Conservation (phyloP, 1,139 yeast genomes). For the Nakaseomyces sp. region DNA sequence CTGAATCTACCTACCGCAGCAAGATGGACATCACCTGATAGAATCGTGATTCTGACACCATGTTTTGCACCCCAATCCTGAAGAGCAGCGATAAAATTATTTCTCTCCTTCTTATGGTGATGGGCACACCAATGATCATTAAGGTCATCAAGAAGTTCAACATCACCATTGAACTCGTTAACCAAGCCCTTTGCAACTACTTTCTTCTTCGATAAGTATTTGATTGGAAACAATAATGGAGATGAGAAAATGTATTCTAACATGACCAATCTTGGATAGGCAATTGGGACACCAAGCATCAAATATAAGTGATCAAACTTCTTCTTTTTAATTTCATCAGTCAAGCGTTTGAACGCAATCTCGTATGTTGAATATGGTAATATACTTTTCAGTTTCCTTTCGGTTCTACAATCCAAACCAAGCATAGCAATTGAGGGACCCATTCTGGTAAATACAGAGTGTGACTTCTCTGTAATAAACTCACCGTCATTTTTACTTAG, state of each 20-base stretch:
- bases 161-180: constrained; percentile 84
- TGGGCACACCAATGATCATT: constrained; percentile 95
- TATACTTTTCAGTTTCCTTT: constrained; percentile 57
- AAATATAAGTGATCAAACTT: constrained; percentile 67
- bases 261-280: constrained; percentile 90
- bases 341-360: constrained; percentile 50
- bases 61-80: constrained; percentile 54
- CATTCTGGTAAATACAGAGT: constrained; percentile 60
- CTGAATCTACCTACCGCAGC: constrained; percentile 75
- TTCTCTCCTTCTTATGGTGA: constrained; percentile 73
- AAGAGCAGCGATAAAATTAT: constrained; percentile 46
- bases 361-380: constrained; percentile 50
- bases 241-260: constrained; percentile 67
- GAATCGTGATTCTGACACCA: constrained; percentile 68
- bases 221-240: constrained; percentile 52
- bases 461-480: constrained; percentile 53
- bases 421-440: constrained; percentile 65
- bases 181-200: constrained; percentile 60
- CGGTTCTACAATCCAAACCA: constrained; percentile 91
- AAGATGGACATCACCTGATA: constrained; percentile 90
- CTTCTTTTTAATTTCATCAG: constrained; percentile 41
- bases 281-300: constrained; percentile 87
- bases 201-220: constrained; percentile 61
- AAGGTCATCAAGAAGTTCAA: constrained; percentile 83
- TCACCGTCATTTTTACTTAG: constrained; percentile 49